phyloP scores from a whole-genome alignment of 495 filamentous ascomycete genomes.

The Lophium mytilinum region DNA sequence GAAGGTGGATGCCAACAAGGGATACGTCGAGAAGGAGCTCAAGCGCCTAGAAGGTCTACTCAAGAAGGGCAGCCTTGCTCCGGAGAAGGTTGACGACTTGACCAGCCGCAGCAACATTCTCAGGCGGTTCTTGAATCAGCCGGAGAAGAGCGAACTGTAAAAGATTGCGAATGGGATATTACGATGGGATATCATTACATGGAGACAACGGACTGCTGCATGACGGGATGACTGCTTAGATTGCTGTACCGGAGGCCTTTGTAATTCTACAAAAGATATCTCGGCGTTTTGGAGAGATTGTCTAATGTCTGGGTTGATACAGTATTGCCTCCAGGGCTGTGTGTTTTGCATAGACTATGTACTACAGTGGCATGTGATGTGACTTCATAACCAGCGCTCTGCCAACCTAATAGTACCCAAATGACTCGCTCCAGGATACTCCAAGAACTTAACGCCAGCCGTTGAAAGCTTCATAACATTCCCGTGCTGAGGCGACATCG shows the following conservation, averaged over 20 bases:
- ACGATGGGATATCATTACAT: not conserved
- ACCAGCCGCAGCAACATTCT: slow-evolving; percentile 83
- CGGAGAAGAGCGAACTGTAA: slow-evolving; percentile 28
- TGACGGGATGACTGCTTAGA: not conserved
- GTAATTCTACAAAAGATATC: not conserved
- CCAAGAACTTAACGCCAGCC: too few relatives aligned
- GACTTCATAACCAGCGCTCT: too few relatives aligned
- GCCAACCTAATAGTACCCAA: too few relatives aligned
- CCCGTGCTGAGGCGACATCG: too few relatives aligned
- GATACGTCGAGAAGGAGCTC: slow-evolving; percentile 80
- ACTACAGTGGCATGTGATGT: too few relatives aligned
- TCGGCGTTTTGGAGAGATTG: not conserved
- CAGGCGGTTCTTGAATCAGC: slow-evolving; percentile 55
- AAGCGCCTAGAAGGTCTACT: slow-evolving; percentile 69
- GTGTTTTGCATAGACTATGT: too few relatives aligned
- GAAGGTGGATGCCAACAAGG: slow-evolving; percentile 68
- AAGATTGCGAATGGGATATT: not conserved
- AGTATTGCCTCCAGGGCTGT: not conserved
- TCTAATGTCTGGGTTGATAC: not conserved
- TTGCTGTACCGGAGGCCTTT: not conserved
- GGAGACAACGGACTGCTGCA: not conserved
- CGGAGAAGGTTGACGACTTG: slow-evolving; percentile 83
- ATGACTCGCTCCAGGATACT: too few relatives aligned
- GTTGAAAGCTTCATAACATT: too few relatives aligned
- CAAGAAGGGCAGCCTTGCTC: slow-evolving; percentile 75